Conservation (phyloP, 2,329 filamentous ascomycete species). For the Xylogone sp. region DNA sequence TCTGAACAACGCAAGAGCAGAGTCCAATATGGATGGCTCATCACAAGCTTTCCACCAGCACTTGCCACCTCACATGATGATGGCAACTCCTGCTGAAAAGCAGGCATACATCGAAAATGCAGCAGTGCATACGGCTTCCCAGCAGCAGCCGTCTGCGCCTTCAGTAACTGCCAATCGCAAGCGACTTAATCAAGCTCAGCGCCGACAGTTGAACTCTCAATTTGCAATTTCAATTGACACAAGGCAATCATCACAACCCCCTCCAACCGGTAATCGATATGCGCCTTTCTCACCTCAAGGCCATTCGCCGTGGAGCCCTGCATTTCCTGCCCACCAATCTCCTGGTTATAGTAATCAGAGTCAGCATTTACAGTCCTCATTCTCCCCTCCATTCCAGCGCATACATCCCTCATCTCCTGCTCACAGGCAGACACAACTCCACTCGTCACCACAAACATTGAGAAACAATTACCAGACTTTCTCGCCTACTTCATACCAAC, state of each 20-base stretch:
- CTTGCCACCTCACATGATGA: conserved; percentile 12
- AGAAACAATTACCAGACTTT: conserved; percentile 15
- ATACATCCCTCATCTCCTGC: conserved; percentile 13
- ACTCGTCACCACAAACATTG: conserved; percentile 28
- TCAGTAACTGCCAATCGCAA: conserved; percentile 30
- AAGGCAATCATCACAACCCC: conserved; percentile 31
- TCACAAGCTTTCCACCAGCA: conserved; percentile 12
- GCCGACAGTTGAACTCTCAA: conserved; percentile 59
- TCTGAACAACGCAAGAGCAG: conserved; percentile 42
- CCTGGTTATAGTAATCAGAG: conserved; percentile 20
- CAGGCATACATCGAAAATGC: conserved; percentile 14
- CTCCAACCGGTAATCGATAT: conserved; percentile 26
- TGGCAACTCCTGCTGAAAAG: conserved; percentile 14
- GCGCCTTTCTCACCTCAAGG: conserved; percentile 18
- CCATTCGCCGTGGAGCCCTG: conserved; percentile 15
- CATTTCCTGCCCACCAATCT: conserved; percentile 14
- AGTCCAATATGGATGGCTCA: conserved; percentile 12
- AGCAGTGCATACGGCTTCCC: background rate
- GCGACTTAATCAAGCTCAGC: conserved; percentile 59
- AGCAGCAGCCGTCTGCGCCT: background rate
- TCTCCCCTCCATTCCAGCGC: conserved; percentile 7
- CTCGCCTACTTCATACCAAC: background rate
- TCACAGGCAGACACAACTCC: conserved; percentile 8
- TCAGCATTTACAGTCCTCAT: conserved; percentile 20
- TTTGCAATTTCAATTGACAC: conserved; percentile 51